Conservation (phyloP, 805 yeast genomes). For the Spencermartinsiella europaea region DNA sequence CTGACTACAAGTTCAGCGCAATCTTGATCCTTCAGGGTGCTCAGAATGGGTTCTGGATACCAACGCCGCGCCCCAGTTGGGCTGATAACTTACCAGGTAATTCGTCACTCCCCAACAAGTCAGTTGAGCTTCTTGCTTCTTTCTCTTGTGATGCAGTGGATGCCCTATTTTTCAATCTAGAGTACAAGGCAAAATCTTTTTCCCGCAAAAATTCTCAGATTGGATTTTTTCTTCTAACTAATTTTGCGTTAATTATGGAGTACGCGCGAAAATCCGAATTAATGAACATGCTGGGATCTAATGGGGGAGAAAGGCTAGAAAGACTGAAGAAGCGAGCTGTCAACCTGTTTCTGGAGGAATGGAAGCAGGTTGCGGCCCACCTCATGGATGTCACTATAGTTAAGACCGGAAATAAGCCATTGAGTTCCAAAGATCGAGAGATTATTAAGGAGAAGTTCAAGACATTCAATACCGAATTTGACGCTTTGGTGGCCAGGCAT, state of each 20-base stretch:
- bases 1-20: slow-evolving; percentile 56
- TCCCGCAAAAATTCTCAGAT: slow-evolving; percentile 35
- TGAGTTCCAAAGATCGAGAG: slow-evolving; percentile 70
- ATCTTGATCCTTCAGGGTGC: slow-evolving; percentile 44
- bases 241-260: slow-evolving; percentile 69
- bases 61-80: slow-evolving; percentile 53
- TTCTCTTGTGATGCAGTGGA: slow-evolving; percentile 77
- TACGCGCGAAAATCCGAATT: slow-evolving; percentile 46
- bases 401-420: slow-evolving; percentile 42
- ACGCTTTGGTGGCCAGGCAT: slow-evolving; percentile 63
- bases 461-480: slow-evolving; percentile 78
- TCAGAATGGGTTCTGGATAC: slow-evolving; percentile 65
- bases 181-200: slow-evolving; percentile 46
- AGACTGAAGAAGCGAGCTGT: slow-evolving; percentile 68
- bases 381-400: slow-evolving; percentile 77
- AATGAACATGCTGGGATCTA: slow-evolving; percentile 45
- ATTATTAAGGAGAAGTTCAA: slow-evolving; percentile 78
- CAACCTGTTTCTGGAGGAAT: slow-evolving; percentile 60
- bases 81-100: slow-evolving; percentile 43
- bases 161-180: slow-evolving; percentile 59
- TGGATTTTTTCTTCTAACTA: slow-evolving; percentile 69
- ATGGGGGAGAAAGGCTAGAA: slow-evolving; percentile 59
- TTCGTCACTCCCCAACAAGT: slow-evolving; percentile 36
- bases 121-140: slow-evolving; percentile 52
- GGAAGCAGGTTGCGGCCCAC: slow-evolving; percentile 74